These are phyloP conservation scores for Colletotrichum liaoningense DNA, from an alignment of 2,329 filamentous ascomycete species.

Conservation along the genomic window DNA sequence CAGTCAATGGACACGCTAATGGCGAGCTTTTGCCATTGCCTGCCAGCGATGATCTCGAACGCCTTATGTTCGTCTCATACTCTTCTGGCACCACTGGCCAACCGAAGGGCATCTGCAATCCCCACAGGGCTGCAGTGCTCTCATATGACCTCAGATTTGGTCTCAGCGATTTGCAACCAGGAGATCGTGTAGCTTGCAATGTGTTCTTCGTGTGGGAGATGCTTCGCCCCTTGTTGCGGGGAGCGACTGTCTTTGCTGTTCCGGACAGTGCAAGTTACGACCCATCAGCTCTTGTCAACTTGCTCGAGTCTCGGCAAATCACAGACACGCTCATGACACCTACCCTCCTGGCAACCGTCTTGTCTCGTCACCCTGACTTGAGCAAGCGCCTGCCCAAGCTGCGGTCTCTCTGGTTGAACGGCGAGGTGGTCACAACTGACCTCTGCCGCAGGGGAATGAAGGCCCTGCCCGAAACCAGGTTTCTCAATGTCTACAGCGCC, in stretches of 20 bases:
- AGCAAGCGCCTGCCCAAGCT: constrained; percentile 72
- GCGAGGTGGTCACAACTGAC: constrained; percentile 84
- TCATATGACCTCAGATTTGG: constrained; percentile 81
- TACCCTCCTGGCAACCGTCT: constrained; percentile 79
- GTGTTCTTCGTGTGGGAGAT: constrained; percentile 92
- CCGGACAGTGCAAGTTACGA: constrained; percentile 84
- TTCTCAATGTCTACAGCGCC: constrained; percentile 85
- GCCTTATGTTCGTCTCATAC: constrained; percentile 84
- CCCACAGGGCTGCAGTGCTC: constrained; percentile 77
- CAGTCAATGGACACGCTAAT: constrained; percentile 28
- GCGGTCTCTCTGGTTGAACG: constrained; percentile 82
- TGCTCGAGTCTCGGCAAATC: constrained; percentile 73
- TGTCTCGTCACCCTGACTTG: constrained; percentile 76
- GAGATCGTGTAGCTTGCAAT: constrained; percentile 86
- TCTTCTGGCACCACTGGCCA: constrained; percentile 82
- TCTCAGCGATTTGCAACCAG: constrained; percentile 75
- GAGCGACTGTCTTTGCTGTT: constrained; percentile 80
- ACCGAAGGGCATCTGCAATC: constrained; percentile 86
- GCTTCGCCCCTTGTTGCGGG: constrained; percentile 78
- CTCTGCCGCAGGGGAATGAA: constrained; percentile 75
- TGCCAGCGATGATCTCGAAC: constrained; percentile 75
- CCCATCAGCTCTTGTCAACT: constrained; percentile 77
- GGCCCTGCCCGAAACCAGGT: constrained; percentile 74
- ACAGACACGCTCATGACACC: constrained; percentile 89
- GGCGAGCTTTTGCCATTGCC: constrained; percentile 60